Base-by-base conservation (phyloP, 495 filamentous ascomycete species). In the Neurospora sp. region DNA sequence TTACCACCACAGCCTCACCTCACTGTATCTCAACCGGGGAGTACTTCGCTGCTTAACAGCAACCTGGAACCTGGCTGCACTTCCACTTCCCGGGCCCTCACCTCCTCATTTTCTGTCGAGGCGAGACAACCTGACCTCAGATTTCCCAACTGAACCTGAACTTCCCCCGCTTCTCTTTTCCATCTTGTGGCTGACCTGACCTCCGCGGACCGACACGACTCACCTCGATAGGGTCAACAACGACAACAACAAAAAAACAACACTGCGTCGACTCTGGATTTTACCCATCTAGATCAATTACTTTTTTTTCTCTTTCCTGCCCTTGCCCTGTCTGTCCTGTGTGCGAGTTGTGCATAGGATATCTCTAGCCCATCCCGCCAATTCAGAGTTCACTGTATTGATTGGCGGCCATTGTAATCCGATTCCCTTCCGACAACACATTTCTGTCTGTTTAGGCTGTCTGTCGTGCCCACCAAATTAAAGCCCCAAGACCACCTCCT, bases 1-100 rank as follows among this genome's bases (percentile, higher is more conserved):
- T 35, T 66, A 66, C 69, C 79, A 78, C 74, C 80, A 78, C 79
- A 81, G 78, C 79, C 79, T 80, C 77, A 80, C 74, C 70, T 72
- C 71, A 40, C 42, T 35, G 27, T 59, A 46, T 69, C 27, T 16
- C 71, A 59, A 35, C 39, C 27, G 0, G 42, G 6, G 31, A n/a
- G 71, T 59, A 35, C 54, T 40, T 74, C 46, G 66, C 42, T 72
- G 71, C 35, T 73, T 59, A 69, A 70, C 74, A 23, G 59, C 54
- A 54, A 54, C 46, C 46, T 54, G 20, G 48, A 27, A 59, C 48
- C 48, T 59, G 20, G 48, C 48, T 59, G 48, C 48, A 31, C 48
- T 59, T 59, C 48, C 20, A 27, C 48, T 59, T 31, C 35, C 31
- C 20, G 20, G 27, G 11, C 70, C 37, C 70, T 48, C 37, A 38